Base-by-base conservation (phyloP, 2,329 filamentous ascomycete species). In the Elsinoe perseae region DNA sequence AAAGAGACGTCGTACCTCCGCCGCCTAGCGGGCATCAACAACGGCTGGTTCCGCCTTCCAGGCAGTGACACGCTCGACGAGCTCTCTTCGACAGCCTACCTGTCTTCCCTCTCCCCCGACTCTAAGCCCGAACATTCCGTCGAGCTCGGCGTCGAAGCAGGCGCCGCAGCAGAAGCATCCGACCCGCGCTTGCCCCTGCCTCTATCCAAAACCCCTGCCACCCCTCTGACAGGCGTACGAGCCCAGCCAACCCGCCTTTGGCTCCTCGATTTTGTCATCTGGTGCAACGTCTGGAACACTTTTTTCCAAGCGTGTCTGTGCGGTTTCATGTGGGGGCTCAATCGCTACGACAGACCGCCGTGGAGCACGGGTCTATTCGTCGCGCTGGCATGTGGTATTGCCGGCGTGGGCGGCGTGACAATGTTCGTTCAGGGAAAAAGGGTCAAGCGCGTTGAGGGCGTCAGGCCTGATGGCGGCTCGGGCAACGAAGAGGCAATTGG, bases 321-420 rank as follows among this genome's bases (percentile, higher is more conserved):
- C 7, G 84, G 80, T 2, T 86, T 89, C 72, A 95, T 95, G 89
- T 95, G 87, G 87, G 65, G 63, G 2, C 58, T 66, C 59, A 64
- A 64, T 23, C 62, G 67, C 25, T 84, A 83, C 64, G 72, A 85
- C 20, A 77, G 89, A n/a, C 88, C 89, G 0, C 80, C 80, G 20
- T 95, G 88, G 88, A 80, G 83, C 9, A 91, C 87, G 0, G 89
- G 88, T 1, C 70, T 90, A 0, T 89, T 93, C 65, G 85, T 95
- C 16, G 86, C 80, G 2, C 66, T 92, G 4, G 89, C 83, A 2
- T 90, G 84, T 64, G 76, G 84, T 18, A 82, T 86, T 4, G 85
- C 85, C 6, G 85, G 78, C 14, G 66, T 80, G 20, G 88, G 82
- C 14, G 89, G 89, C 2, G 71, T 85, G 30, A 78, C 88, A 66